Evolutionary conservation across 2,329 filamentous ascomycete species (phyloP).

Genomic region (Aureobasidium lini): DNA sequence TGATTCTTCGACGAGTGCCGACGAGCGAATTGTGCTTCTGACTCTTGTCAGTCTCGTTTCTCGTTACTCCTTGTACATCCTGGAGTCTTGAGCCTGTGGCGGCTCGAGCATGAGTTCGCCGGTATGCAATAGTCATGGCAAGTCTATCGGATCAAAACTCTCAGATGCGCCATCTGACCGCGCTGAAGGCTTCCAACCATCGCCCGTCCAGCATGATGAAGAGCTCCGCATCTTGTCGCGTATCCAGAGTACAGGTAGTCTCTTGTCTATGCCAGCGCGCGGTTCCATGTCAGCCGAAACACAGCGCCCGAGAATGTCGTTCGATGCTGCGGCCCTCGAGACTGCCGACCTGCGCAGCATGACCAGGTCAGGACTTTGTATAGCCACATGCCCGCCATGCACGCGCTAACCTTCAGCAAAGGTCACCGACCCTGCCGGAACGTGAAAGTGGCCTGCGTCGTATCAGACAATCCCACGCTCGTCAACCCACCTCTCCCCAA

Average conservation of each 20-base stretch:
- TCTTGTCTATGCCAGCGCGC: not conserved
- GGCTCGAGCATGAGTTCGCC: constrained; percentile 15
- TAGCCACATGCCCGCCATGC: not conserved
- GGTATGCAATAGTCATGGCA: constrained; percentile 10
- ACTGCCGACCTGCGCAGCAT: constrained; percentile 7
- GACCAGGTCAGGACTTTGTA: not conserved
- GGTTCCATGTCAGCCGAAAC: constrained; percentile 1
- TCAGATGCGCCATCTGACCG: not conserved
- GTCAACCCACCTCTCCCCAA: constrained; percentile 57
- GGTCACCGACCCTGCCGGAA: constrained; percentile 17
- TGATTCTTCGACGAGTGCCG: not conserved
- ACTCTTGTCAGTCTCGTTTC: not conserved
- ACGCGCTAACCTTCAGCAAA: not conserved
- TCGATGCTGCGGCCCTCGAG: constrained; percentile 9
- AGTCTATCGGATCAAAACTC: not conserved
- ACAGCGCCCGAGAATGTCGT: constrained; percentile 8
- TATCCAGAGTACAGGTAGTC: constrained; percentile 10
- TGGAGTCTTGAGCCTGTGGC: not conserved
- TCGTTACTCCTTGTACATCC: not conserved
- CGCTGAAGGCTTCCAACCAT: constrained; percentile 5
- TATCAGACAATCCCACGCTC: constrained; percentile 79
- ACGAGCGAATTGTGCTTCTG: not conserved
- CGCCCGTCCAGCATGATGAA: constrained; percentile 9
- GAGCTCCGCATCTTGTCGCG: not conserved
- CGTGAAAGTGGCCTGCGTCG: constrained; percentile 64